Evolutionary conservation across 1,284 basidiomycete species (phyloP), one percentile per base, ranked within the genome.

Genomic region (Cryptococcus jaspeensis): DNA sequence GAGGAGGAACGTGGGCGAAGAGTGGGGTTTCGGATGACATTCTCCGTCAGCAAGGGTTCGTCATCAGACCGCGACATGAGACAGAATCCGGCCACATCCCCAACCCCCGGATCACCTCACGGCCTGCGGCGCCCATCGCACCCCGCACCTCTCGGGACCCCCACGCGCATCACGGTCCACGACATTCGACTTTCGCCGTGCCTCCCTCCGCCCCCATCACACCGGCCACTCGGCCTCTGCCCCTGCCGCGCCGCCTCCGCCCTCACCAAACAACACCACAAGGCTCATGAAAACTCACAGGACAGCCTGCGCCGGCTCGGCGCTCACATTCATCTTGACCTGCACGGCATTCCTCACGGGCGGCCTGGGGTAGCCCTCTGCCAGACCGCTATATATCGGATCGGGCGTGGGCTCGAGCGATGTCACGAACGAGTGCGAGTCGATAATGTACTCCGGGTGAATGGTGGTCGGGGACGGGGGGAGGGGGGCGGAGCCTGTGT

Each of bases 401-500:
- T 65, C 58, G 35, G 46, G 37, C 1, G 46, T 56, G 18, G 50
- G 22, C 23, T 60, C 52, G 32, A 45, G 28, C 11, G 36, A 52
- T 32, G 52, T 53, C 28, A 62, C 56, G 53, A 66, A 65, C 11
- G 61, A 61, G 50, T 76, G 74, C 1, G 69, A 69, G 53, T 76
- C 74, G 46, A 70, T 64, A 51, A 76, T 59, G 59, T 49, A 69
- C 18, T 49, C 52, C 13, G 74, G 74, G 57, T 76, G 74, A 18
- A 75, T 59, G 11, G 61, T 62, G 1, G 57, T 55, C 5, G 74
- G 71, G 1, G 68, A 67, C 11, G 74, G 74, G 13, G 71, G 66
- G 6, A 62, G 63, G 3, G 67, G 61, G 9, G 66, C 65, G 13
- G 65, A 67, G 28, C 65, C 70, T 71, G 50, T 16, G 25, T 2